phyloP scores from a whole-genome alignment of 2,329 filamentous ascomycete species.

The Paraconiothyrium sp. region DNA sequence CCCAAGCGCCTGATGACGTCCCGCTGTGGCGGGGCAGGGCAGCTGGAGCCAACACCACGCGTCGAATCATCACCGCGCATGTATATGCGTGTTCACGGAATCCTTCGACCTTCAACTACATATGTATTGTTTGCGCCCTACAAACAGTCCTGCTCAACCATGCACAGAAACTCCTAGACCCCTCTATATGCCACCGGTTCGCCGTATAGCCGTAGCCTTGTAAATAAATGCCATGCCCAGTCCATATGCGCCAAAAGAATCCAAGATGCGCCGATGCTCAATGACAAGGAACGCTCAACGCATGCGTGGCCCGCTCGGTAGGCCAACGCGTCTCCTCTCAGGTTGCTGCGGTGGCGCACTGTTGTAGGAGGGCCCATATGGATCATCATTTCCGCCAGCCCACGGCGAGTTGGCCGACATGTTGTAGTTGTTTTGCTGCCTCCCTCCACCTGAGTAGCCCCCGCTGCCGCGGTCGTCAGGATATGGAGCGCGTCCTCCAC shows the following conservation, averaged over 20 bases:
- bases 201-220: conserved; percentile 16
- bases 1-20: conserved; percentile 26
- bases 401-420: conserved; percentile 47
- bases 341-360: conserved; percentile 35
- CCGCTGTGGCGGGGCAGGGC: conserved; percentile 14
- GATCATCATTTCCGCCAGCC: conserved; percentile 43
- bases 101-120: background rate
- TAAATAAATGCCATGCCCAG: conserved; percentile 5
- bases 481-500: conserved; percentile 37
- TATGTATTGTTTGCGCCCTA: background rate
- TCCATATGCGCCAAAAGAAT: conserved; percentile 18
- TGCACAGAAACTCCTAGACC: background rate
- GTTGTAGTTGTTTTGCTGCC: conserved; percentile 39
- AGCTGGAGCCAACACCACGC: conserved; percentile 2
- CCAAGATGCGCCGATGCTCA: conserved; percentile 31
- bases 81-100: conserved; percentile 13
- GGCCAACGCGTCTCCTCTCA: conserved; percentile 45
- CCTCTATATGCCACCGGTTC: conserved; percentile 7
- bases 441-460: conserved; percentile 37
- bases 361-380: conserved; percentile 39
- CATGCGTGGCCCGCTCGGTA: conserved; percentile 52
- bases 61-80: conserved; percentile 15
- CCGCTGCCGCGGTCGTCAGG: conserved; percentile 45
- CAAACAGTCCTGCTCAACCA: background rate
- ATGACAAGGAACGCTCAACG: conserved; percentile 25